Percentiles rank a stretch among this genome's conserved stretches.
Evolutionary conservation across 140 eudicot genomes (phyloP).

Genomic region (Anethum foeniculum): DNA sequence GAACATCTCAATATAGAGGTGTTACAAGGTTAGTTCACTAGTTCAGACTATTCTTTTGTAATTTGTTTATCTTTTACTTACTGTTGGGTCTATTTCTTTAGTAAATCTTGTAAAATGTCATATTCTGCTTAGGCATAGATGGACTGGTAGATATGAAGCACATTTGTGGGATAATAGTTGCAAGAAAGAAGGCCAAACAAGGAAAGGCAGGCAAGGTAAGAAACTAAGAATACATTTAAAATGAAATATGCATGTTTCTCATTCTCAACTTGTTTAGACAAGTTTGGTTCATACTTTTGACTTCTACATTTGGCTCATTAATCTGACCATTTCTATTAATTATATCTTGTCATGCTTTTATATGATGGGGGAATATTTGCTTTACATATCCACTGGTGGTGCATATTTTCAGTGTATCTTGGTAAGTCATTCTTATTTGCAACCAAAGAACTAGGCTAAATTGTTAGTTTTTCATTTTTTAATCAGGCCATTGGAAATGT

Average conservation of each 20-base stretch:
- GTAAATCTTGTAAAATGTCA: background rate
- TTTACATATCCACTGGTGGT: slow-evolving; percentile 23
- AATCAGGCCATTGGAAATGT: background rate
- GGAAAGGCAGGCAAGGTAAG: slow-evolving; percentile 89
- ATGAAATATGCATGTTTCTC: background rate
- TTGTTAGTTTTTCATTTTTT: background rate
- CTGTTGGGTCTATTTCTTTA: background rate
- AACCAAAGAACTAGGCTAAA: background rate
- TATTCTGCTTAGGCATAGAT: slow-evolving; percentile 47
- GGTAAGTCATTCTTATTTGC: slow-evolving; percentile 37
- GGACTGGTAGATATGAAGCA: slow-evolving; percentile 94
- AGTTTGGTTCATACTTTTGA: slow-evolving; percentile 12
- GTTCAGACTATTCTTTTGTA: slow-evolving; percentile 6
- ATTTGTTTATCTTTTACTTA: background rate
- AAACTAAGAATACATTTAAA: slow-evolving; percentile 4
- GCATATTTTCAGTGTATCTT: slow-evolving; percentile 54
- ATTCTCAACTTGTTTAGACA: slow-evolving; percentile 7
- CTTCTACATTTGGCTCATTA: slow-evolving; percentile 14
- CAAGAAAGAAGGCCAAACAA: slow-evolving; percentile 86
- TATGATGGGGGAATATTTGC: slow-evolving; percentile 23
- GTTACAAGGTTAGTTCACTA: slow-evolving; percentile 64
- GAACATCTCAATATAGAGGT: slow-evolving; percentile 89
- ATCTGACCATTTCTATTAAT: slow-evolving; percentile 19
- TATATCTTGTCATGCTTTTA: slow-evolving; percentile 26
- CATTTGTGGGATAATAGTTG: slow-evolving; percentile 91